A percentile compares a stretch with the other conserved stretches of the same genome.
Evolutionary conservation across 2,329 filamentous ascomycete species (phyloP).

Genomic region (Colletotrichum karsti): DNA sequence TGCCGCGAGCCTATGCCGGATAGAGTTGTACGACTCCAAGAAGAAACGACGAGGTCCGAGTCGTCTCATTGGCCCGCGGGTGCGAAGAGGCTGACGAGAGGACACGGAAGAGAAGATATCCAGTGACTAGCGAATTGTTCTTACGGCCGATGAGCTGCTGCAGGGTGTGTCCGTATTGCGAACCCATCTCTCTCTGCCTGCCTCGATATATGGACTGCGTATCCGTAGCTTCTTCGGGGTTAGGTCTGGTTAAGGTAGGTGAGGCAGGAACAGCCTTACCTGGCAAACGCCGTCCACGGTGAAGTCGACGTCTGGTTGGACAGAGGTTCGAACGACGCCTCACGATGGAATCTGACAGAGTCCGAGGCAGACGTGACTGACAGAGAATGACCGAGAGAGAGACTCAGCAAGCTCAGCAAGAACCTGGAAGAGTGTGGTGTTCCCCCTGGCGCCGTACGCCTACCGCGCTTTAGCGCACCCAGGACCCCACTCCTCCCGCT

Average conservation of each 20-base stretch:
- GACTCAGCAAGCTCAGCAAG: neutral
- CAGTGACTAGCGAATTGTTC: neutral
- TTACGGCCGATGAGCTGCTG: neutral
- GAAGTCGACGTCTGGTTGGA: neutral
- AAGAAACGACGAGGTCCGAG: neutral
- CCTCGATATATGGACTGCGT: neutral
- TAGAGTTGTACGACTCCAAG: neutral
- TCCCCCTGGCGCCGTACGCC: too few relatives aligned
- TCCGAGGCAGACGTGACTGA: too few relatives aligned
- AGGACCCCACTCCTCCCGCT: too few relatives aligned
- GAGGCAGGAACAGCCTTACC: neutral
- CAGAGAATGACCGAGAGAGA: neutral
- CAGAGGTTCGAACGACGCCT: neutral
- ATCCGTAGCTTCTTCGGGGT: neutral
- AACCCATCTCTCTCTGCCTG: neutral
- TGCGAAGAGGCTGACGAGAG: neutral
- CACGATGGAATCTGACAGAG: too few relatives aligned
- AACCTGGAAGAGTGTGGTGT: too few relatives aligned
- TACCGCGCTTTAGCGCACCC: too few relatives aligned
- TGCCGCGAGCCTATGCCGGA: too few relatives aligned
- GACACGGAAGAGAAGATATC: neutral
- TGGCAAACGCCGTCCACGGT: neutral
- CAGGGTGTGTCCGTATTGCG: neutral
- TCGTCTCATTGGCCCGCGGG: neutral
- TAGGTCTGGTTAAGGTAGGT: neutral